phyloP scores from a whole-genome alignment of 2,329 filamentous ascomycete genomes.

The Aureobasidium mangrovei region DNA sequence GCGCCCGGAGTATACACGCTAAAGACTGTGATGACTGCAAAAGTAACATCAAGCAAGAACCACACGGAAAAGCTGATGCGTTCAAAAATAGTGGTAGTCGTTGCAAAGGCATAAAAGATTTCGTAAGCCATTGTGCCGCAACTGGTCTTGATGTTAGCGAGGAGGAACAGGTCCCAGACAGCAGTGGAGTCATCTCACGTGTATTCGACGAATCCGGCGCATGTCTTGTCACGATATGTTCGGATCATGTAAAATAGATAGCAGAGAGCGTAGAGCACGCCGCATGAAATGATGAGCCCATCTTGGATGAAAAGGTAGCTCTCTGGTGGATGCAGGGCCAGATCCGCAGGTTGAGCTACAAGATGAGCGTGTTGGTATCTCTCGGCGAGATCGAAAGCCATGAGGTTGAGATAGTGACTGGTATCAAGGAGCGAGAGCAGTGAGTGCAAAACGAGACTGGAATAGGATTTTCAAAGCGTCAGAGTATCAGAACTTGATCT shows the following conservation, averaged over 20 bases:
- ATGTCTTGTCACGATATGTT: constrained; percentile 29
- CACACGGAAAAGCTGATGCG: constrained; percentile 29
- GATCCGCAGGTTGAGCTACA: constrained; percentile 44
- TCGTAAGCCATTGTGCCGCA: constrained; percentile 31
- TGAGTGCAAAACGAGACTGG: too few relatives aligned
- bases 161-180: background rate
- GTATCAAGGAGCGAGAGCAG: too few relatives aligned
- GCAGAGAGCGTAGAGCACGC: constrained; percentile 33
- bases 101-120: constrained; percentile 32
- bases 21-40: constrained; percentile 27
- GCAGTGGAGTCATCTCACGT: constrained; percentile 14
- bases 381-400: constrained; percentile 27
- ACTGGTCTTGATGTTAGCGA: background rate
- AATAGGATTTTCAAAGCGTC: too few relatives aligned
- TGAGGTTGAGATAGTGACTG: constrained; percentile 5
- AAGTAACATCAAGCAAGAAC: constrained; percentile 31
- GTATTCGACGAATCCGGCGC: constrained; percentile 26
- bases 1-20: constrained; percentile 23
- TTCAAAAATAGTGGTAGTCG: constrained; percentile 29
- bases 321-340: constrained; percentile 30
- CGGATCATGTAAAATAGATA: constrained; percentile 33
- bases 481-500: too few relatives aligned
- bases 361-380: constrained; percentile 37
- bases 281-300: constrained; percentile 33
- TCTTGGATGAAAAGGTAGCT: constrained; percentile 35